Percentiles rank a stretch among this genome's conserved stretches.
phyloP scores from a whole-genome alignment of 116 monocot species.

The Cymodocea nodosa region DNA sequence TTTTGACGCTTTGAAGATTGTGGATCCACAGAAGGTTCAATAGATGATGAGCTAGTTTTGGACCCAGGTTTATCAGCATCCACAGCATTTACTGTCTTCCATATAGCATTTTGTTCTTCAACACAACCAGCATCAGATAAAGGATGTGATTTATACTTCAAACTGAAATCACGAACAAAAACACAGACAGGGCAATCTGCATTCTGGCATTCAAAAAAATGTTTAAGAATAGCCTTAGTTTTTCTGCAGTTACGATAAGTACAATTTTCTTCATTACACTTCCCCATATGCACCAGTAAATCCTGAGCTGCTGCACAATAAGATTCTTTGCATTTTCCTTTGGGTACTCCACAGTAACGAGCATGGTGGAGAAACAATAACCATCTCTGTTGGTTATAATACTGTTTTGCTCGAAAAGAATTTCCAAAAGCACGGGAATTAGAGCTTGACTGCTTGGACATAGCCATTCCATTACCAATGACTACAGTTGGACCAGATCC shows the following conservation, averaged over 20 bases:
- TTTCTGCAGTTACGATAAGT: conserved; percentile 32
- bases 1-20: conserved; percentile 57
- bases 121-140: conserved; percentile 14
- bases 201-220: conserved; percentile 34
- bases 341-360: conserved; percentile 40
- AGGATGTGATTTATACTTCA: conserved; percentile 13
- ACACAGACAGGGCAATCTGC: conserved; percentile 68
- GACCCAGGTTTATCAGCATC: conserved; percentile 13
- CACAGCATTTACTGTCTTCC: conserved; percentile 11
- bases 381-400: conserved; percentile 58
- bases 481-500: conserved; percentile 10
- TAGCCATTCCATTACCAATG: conserved; percentile 8
- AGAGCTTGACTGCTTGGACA: conserved; percentile 11
- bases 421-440: conserved; percentile 15
- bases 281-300: conserved; percentile 38
- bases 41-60: conserved; percentile 13
- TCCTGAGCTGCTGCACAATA: conserved; percentile 47
- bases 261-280: conserved; percentile 43
- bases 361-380: conserved; percentile 74
- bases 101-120: conserved; percentile 16
- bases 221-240: conserved; percentile 36
- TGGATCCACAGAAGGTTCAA: conserved; percentile 30
- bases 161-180: conserved; percentile 29
- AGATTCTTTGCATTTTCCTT: conserved; percentile 45
- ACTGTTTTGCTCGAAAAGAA: conserved; percentile 17